Evolutionary conservation across 495 filamentous ascomycete species (phyloP).

Genomic region (Penicillium subrubescens): DNA sequence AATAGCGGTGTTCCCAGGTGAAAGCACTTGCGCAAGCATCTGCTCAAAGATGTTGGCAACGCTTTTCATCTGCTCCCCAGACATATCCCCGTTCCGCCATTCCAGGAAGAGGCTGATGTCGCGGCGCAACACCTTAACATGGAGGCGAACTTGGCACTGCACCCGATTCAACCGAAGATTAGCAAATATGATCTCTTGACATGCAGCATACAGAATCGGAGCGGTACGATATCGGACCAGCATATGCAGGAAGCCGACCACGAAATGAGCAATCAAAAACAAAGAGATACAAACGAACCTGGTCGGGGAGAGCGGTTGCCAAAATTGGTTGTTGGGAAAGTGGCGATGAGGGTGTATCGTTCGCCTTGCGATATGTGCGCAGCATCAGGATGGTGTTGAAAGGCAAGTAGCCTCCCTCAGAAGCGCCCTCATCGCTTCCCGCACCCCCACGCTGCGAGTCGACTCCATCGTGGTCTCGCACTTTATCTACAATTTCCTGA

Average conservation of each 20-base stretch:
- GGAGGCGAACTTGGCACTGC: slow-evolving; percentile 49
- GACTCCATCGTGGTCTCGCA: slow-evolving; percentile 9
- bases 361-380: slow-evolving; percentile 35
- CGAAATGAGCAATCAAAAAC: not conserved
- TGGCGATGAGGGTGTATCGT: slow-evolving; percentile 13
- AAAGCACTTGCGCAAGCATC: slow-evolving; percentile 32
- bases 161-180: not conserved
- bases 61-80: slow-evolving; percentile 47
- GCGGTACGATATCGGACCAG: not conserved
- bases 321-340: slow-evolving; percentile 30
- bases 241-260: slow-evolving; percentile 2
- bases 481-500: slow-evolving; percentile 36
- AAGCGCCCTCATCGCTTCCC: slow-evolving; percentile 10
- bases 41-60: slow-evolving; percentile 43
- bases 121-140: slow-evolving; percentile 44
- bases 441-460: slow-evolving; percentile 15
- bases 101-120: slow-evolving; percentile 50
- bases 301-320: slow-evolving; percentile 37
- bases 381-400: slow-evolving; percentile 48
- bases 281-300: slow-evolving; percentile 27
- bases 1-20: slow-evolving; percentile 30
- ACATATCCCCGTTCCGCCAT: slow-evolving; percentile 48
- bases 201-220: not conserved
- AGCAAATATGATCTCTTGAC: not conserved
- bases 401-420: slow-evolving; percentile 23